Evolutionary conservation across 2,329 filamentous ascomycete genomes (phyloP).

Genomic region (Dothideomycetes sp.): DNA sequence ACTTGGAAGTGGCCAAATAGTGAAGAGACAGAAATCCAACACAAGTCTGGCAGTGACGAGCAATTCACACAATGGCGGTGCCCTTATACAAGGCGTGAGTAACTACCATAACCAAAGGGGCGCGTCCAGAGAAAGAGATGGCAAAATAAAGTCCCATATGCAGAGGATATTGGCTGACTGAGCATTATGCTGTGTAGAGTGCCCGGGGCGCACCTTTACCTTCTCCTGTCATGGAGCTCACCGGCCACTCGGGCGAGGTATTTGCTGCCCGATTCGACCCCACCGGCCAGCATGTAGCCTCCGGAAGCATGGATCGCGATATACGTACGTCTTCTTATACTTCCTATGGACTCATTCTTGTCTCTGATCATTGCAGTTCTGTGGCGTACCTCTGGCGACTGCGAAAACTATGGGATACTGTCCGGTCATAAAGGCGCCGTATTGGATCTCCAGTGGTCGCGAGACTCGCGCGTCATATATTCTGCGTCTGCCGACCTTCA

Average conservation of each 20-base stretch:
- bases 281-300: conserved; percentile 79
- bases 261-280: conserved; percentile 87
- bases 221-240: conserved; percentile 88
- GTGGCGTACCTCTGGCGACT: conserved; percentile 86
- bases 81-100: conserved; percentile 57
- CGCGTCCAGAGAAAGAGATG: no score
- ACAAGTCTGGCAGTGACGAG: conserved; percentile 45
- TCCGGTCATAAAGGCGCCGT: conserved; percentile 85
- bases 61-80: conserved; percentile 44
- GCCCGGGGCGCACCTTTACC: conserved; percentile 73
- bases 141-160: no score
- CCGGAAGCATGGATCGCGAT: conserved; percentile 86
- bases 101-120: conserved; percentile 13
- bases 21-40: conserved; percentile 76
- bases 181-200: conserved; percentile 40
- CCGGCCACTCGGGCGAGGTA: conserved; percentile 67
- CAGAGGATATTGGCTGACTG: conserved; percentile 21
- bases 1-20: conserved; percentile 66
- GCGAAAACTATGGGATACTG: conserved; percentile 86
- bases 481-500: conserved; percentile 91
- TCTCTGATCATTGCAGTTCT: conserved; percentile 54
- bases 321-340: conserved; percentile 47
- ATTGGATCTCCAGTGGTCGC: conserved; percentile 90
- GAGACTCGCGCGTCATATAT: conserved; percentile 82
- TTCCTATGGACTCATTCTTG: no score